Percentiles rank a stretch among this genome's conserved stretches.
Conservation (phyloP, 2,329 filamentous ascomycete species). For the Nemania abortiva region DNA sequence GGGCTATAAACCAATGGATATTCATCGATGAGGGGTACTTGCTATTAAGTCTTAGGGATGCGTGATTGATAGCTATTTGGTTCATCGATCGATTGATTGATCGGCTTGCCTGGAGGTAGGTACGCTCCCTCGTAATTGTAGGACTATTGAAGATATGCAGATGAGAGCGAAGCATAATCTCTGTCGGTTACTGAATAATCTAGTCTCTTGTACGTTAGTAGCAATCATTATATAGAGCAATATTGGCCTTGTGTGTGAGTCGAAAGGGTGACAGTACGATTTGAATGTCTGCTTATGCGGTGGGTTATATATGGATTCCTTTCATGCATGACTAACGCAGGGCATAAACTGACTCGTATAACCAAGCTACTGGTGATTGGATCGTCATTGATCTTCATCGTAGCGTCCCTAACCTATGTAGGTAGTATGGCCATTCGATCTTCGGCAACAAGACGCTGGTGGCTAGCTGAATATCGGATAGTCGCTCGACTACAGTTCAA, state of each 20-base stretch:
- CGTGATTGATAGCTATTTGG: neutral
- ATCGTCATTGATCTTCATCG: neutral
- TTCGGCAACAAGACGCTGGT: neutral
- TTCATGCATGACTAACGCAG: neutral
- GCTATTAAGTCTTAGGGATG: constrained; percentile 3
- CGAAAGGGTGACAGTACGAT: neutral
- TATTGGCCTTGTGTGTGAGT: neutral
- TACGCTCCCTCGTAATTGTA: constrained; percentile 9
- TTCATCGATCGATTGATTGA: neutral
- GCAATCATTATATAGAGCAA: neutral
- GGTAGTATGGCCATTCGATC: neutral
- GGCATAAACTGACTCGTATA: constrained; percentile 16
- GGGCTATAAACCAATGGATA: constrained; percentile 5
- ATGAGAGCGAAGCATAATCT: neutral
- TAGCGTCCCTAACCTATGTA: neutral
- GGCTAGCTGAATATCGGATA: neutral
- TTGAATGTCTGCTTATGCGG: neutral
- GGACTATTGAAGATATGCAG: neutral
- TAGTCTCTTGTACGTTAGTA: neutral
- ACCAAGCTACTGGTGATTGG: neutral
- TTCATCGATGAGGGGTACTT: constrained; percentile 7
- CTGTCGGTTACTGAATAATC: neutral
- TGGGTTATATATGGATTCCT: neutral
- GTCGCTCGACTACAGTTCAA: neutral
- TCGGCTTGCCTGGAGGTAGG: neutral